These are phyloP conservation scores for Salicornia ramosissima DNA, from an alignment of 148 eudicot species.

Conservation along the genomic window DNA sequence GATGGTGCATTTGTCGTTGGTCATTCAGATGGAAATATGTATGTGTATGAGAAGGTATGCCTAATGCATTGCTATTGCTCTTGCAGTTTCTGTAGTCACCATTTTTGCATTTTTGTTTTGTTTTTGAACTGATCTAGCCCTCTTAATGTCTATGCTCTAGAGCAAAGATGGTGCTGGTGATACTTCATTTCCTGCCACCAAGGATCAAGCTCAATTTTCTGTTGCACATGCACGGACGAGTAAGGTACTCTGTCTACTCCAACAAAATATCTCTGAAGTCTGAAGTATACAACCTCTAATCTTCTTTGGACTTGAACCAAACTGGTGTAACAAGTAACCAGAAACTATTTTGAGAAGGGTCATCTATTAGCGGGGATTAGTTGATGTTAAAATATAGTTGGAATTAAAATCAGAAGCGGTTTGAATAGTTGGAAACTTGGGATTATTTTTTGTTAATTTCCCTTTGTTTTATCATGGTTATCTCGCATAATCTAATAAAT, in stretches of 20 bases:
- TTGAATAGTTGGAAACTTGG: too few species aligned
- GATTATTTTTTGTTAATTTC: too few species aligned
- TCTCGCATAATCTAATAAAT: too few species aligned
- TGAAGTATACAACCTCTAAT: background rate
- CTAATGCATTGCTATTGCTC: constrained; percentile 10
- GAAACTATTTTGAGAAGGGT: too few species aligned
- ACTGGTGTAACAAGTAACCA: too few species aligned
- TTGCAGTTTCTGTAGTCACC: background rate
- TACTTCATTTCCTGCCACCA: constrained; percentile 67
- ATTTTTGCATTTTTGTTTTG: background rate
- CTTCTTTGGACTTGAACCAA: background rate
- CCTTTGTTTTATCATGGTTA: too few species aligned
- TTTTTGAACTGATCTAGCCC: constrained; percentile 9
- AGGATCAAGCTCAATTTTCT: constrained; percentile 80
- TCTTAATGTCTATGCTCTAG: constrained; percentile 32
- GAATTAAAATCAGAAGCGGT: too few species aligned
- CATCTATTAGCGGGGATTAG: too few species aligned
- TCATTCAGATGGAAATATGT: constrained; percentile 86
- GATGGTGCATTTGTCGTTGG: constrained; percentile 78
- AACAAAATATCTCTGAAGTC: background rate
- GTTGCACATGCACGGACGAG: constrained; percentile 73
- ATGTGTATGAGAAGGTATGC: constrained; percentile 85
- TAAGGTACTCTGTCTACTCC: constrained; percentile 42
- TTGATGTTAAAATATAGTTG: too few species aligned
- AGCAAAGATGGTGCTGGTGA: constrained; percentile 79